Evolutionary conservation across 1,284 basidiomycete species (phyloP).

Genomic region (Pyrrhoderma noxium): DNA sequence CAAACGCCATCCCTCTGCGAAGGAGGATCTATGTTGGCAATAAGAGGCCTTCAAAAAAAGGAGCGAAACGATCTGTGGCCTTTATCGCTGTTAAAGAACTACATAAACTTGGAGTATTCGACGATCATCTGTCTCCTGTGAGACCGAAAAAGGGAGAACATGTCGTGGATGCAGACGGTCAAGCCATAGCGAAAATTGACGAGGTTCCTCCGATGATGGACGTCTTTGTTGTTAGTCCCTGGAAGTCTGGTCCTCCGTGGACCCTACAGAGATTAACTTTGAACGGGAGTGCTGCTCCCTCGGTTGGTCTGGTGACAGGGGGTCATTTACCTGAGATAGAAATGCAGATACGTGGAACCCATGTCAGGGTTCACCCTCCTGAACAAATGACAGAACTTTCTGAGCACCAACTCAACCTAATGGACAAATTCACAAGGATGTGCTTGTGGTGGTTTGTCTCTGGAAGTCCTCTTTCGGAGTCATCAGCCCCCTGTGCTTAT

Average conservation of each 20-base stretch:
- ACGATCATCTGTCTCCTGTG: constrained; percentile 68
- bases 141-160: constrained; percentile 36
- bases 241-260: constrained; percentile 46
- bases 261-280: constrained; percentile 57
- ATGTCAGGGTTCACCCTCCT: constrained; percentile 27
- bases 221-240: constrained; percentile 54
- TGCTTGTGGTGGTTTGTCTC: constrained; percentile 61
- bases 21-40: constrained; percentile 48
- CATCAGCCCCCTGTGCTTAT: constrained; percentile 46
- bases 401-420: constrained; percentile 37
- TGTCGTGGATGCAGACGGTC: constrained; percentile 46
- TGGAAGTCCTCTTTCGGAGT: constrained; percentile 37
- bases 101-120: constrained; percentile 63
- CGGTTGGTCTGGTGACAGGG: constrained; percentile 51
- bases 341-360: constrained; percentile 30
- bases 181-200: constrained; percentile 34
- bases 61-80: constrained; percentile 73
- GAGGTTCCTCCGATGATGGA: constrained; percentile 46
- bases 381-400: too few relatives aligned
- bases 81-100: constrained; percentile 67
- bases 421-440: constrained; percentile 56
- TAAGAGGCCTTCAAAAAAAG: constrained; percentile 55
- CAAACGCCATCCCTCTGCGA: constrained; percentile 57
- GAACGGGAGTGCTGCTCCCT: constrained; percentile 38
- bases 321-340: constrained; percentile 43